These are phyloP conservation scores for Podila verticillata DNA, from an alignment of 192 early-diverging fungal species.

Conservation along the genomic window DNA sequence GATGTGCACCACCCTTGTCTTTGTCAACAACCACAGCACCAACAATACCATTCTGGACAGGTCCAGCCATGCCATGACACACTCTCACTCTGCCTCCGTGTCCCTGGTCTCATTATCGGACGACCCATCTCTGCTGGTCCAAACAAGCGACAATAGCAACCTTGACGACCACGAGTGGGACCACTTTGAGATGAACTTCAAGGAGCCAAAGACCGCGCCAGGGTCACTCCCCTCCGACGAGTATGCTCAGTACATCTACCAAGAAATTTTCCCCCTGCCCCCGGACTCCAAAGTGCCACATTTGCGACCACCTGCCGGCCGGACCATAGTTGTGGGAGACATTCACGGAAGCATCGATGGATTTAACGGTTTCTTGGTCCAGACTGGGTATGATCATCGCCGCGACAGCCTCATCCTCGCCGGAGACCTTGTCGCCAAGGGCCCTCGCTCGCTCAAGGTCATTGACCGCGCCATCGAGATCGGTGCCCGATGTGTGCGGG, in stretches of 20 bases:
- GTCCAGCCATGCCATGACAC: background rate
- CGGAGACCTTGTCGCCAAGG: conserved; percentile 75
- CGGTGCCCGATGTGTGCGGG: conserved; percentile 66
- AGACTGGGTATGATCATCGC: conserved; percentile 39
- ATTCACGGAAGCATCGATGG: conserved; percentile 71
- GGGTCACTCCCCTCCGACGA: conserved; percentile 28
- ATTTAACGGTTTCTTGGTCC: conserved; percentile 61
- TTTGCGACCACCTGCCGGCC: background rate
- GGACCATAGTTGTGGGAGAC: conserved; percentile 77
- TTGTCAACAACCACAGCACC: conserved; percentile 1
- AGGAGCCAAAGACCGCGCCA: conserved; percentile 30
- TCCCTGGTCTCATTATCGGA: background rate
- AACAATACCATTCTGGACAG: background rate
- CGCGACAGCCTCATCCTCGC: conserved; percentile 70
- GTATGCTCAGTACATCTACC: conserved; percentile 47
- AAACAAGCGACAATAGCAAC: background rate
- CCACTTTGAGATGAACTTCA: conserved; percentile 1
- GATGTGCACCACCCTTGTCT: background rate
- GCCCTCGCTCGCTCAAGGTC: conserved; percentile 67
- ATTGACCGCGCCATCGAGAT: conserved; percentile 59
- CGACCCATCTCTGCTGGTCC: background rate
- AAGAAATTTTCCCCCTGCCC: conserved; percentile 12
- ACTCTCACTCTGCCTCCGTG: background rate
- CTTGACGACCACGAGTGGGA: background rate
- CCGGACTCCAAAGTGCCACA: background rate